Percentiles rank a stretch among this genome's conserved stretches.
Evolutionary conservation across 2,329 filamentous ascomycete species (phyloP).

Genomic region (Cordyceps tenuipes): DNA sequence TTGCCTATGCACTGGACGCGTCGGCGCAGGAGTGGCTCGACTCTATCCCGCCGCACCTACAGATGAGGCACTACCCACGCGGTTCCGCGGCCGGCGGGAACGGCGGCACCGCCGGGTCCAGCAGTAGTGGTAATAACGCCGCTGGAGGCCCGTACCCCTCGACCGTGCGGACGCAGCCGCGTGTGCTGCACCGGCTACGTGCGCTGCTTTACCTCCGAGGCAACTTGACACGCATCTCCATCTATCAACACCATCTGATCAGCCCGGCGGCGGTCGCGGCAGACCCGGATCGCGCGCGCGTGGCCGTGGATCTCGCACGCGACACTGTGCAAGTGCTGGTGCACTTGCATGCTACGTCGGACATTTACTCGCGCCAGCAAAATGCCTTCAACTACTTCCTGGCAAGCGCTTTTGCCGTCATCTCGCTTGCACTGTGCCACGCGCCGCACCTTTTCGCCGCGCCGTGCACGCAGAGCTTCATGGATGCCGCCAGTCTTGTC

Average conservation of each 20-base stretch:
- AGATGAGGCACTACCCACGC: slow-evolving; percentile 28
- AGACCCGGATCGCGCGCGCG: slow-evolving; percentile 26
- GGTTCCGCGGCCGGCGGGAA: slow-evolving; percentile 23
- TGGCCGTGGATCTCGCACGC: slow-evolving; percentile 28
- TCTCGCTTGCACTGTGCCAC: slow-evolving; percentile 37
- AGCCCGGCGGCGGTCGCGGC: slow-evolving; percentile 28
- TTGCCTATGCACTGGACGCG: slow-evolving; percentile 31
- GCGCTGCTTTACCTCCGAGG: slow-evolving; percentile 36
- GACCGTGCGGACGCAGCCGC: slow-evolving; percentile 16
- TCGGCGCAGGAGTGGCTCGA: slow-evolving; percentile 37
- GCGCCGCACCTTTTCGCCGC: slow-evolving; percentile 33
- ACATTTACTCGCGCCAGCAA: slow-evolving; percentile 23
- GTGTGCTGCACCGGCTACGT: slow-evolving; percentile 31
- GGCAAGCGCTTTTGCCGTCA: slow-evolving; percentile 23
- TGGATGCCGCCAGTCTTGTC: slow-evolving; percentile 25
- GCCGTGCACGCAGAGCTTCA: slow-evolving; percentile 24
- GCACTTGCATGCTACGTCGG: slow-evolving; percentile 20
- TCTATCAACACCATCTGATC: slow-evolving; percentile 35
- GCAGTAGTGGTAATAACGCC: too few species aligned
- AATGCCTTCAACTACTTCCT: slow-evolving; percentile 23
- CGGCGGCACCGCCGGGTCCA: slow-evolving; percentile 13
- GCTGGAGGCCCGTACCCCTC: not conserved
- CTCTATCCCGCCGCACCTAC: slow-evolving; percentile 34
- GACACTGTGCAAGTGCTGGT: slow-evolving; percentile 22
- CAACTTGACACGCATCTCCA: slow-evolving; percentile 36